Evolutionary conservation across 805 yeast species (phyloP), one percentile per base, ranked within the genome.

Genomic region (Dipodascus geniculatus): DNA sequence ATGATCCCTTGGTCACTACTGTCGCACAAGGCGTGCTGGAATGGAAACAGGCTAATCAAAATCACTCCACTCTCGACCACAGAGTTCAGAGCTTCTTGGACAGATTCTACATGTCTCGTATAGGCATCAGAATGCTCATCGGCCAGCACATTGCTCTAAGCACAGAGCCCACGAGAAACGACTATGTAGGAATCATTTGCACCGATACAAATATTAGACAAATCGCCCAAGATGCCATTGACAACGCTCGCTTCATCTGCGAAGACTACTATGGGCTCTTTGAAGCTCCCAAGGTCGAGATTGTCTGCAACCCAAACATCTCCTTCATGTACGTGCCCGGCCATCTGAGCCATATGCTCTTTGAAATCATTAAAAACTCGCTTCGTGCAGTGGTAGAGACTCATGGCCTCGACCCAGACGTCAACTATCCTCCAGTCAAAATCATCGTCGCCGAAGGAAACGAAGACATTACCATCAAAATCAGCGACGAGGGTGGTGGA

Each of bases 1-100:
- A 88, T 66, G 96, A 89, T 67, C 95, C 96, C 6, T 90, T 95
- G 0, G 96, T 89, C n/a, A 83, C 95, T n/a, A 87, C 96, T 0
- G 83, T 89, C 63, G 95, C 96, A 0, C 87, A 87, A 59, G 96
- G 96, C 35, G 95, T 89, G 3, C 83, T 84, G 61, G 95, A 87
- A 66, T 89, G 96, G 95, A 88, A 88, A 63, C 75, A 74, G 22
- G 64, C 74, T 8, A 64, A 65, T 23, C 72, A 71, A 47, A 65
- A 71, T 68, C 65, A 73, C 65, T 60, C 68, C 44, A 72, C 77
- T 28, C 82, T 86, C 42, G 87, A 85, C 62, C 76, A 81, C 52
- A 79, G 87, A 11, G 81, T 89, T 35, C 96, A 89, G 68, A 76
- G 81, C 16, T 88, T 89, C 63, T 71, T 88, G 58, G 96, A 89